Base-by-base conservation (phyloP, 768 basidiomycete species). In the Sarcodon aspratus region DNA sequence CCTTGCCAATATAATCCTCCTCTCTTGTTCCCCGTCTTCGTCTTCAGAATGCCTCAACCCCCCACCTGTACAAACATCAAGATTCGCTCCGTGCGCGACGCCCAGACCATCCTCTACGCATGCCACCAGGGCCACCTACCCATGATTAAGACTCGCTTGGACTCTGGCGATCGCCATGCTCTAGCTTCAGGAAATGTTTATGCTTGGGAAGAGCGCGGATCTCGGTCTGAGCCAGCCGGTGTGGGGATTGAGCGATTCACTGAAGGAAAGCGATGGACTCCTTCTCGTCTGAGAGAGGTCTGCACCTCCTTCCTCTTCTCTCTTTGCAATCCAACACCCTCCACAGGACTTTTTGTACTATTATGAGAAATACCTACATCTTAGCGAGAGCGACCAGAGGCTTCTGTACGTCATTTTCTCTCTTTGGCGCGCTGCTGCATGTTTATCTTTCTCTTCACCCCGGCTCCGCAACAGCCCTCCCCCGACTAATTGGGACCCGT, bases 211-310 rank as follows among this genome's bases (percentile, higher is more conserved):
- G 85, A 87, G 59, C 71, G 85, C 44, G 77, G 78, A 18, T 80
- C 84, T 12, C 78, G 80, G 55, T 75, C 76, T 18, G 86, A 86
- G 62, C 76, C 85, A 11, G 84, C 82, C 3, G 85, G 85, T 11
- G 71, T 86, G 33, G 83, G 85, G 32, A 90, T 90, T 59, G 88
- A 90, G 59, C 75, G 87, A 31, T 90, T 87, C 64, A 90, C 87
- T 4, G 87, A 90, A 61, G 87, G 87, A 18, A 74, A 81, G 57
- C 74, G 81, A 54, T 90, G 87, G 87, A 84, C 82, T 37, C 80
- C 87, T 36, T 87, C 85, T 45, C 78, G 87, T 48, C 85, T 90
- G 50, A 76, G 87, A 63, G 87, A 90, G 63, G 85, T 85, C 58
- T 52, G 80, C 59, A 34, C 32, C 42, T 34, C 34, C 50, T 44